Evolutionary conservation across 2,329 filamentous ascomycete species (phyloP), one percentile per base, ranked within the genome.

Genomic region (Nemania sp.): DNA sequence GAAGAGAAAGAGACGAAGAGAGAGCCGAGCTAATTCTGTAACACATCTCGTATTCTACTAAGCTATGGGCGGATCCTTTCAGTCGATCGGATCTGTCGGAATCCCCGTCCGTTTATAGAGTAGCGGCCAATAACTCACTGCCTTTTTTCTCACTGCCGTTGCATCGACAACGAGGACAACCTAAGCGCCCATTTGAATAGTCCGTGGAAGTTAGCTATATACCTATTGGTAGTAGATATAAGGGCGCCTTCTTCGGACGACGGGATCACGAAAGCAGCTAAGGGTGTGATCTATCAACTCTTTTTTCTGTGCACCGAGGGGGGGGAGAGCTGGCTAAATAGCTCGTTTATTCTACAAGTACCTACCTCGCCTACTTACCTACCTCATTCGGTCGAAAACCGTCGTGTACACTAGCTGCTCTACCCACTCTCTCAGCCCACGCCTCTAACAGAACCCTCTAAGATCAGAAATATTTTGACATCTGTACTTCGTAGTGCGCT

Each of bases 11-110:
- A 25, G 13, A 48, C 42, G 25, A 37, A 52, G 35, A 34, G 40
- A 42, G 34, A 39, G 29, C 54, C 47, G 54, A 60, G 48, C 39
- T 52, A 45, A 46, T 29, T 13, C 13, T 39, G 18, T 39, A 39
- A 20, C 49, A 47, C 43, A 56, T 42, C 60, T 62, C 60, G 60
- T 62, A 62, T 62, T 62, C 51, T 43, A 37, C 39, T n/a, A 51
- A 51, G 43, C 50, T 43, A 20, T 15, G 15, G 46, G 52, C 35
- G 43, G 55, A 54, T 52, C 59, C 35, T 59, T 18, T 42, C 42
- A 39, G 25, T 35, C 50, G 34, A 57, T 53, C 59, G 39, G 51
- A 54, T 54, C 50, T 52, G 43, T 54, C 52, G 60, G 57, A 18
- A 29, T 12, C 32, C 9, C 34, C 25, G 20, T 29, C n/a, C 29